These are phyloP conservation scores for Aegilops longissima DNA, from an alignment of 176 grass and related monocot species.

Conservation along the genomic window DNA sequence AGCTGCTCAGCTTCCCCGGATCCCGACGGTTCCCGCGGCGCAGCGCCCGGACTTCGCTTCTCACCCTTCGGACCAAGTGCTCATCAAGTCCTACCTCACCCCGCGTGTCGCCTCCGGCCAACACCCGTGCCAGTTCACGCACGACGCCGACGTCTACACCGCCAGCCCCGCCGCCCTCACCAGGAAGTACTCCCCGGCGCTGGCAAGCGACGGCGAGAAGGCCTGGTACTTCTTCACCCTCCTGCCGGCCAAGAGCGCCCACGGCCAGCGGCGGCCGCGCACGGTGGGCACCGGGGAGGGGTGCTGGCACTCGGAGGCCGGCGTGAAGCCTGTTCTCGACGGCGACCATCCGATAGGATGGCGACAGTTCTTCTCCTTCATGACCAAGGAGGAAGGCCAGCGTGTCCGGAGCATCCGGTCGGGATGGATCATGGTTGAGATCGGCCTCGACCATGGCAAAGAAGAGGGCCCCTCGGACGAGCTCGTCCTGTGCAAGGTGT, in stretches of 20 bases:
- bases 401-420: constrained; percentile 6
- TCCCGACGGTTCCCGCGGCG: no score
- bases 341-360: constrained; percentile 12
- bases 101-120: constrained; percentile 27
- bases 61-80: constrained; percentile 37
- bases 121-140: constrained; percentile 31
- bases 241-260: constrained; percentile 31
- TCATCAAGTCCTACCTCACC: constrained; percentile 36
- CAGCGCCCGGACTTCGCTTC: constrained; percentile 5
- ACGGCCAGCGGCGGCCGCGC: constrained; percentile 38
- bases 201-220: constrained; percentile 28
- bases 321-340: constrained; percentile 19
- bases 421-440: constrained; percentile 57
- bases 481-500: constrained; percentile 36
- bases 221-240: constrained; percentile 47
- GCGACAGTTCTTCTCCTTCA: constrained; percentile 48
- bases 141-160: constrained; percentile 46
- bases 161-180: constrained; percentile 33
- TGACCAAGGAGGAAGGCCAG: not conserved
- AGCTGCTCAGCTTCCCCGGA: not conserved
- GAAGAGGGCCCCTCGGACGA: not conserved
- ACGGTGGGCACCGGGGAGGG: constrained; percentile 23
- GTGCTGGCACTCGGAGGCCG: constrained; percentile 40
- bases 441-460: constrained; percentile 12
- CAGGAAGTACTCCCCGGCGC: constrained; percentile 10